A percentile compares a stretch with the other conserved stretches of the same genome.
Evolutionary conservation across 1,284 basidiomycete species (phyloP).

Genomic region (Athelia sp.): DNA sequence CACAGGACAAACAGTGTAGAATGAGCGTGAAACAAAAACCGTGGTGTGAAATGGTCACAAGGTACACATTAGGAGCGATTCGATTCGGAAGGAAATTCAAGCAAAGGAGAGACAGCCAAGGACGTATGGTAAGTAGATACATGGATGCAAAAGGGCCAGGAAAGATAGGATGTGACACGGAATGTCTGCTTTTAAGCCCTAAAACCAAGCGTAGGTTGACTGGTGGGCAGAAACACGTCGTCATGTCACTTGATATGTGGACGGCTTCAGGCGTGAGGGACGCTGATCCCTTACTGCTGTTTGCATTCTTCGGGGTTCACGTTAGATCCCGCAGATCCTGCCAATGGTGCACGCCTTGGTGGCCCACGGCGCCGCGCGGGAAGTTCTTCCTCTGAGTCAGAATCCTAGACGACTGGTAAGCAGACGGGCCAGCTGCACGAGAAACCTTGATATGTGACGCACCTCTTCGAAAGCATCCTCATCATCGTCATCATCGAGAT

Average conservation of each 20-base stretch:
- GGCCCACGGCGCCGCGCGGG: conserved; percentile 52
- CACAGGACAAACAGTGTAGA: too few species aligned
- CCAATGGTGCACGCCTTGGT: conserved; percentile 43
- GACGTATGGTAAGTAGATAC: too few species aligned
- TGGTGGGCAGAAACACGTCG: not conserved
- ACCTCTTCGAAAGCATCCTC: conserved; percentile 35
- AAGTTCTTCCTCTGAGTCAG: conserved; percentile 56
- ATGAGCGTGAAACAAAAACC: too few species aligned
- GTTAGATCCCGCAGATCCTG: conserved; percentile 27
- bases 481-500: conserved; percentile 56
- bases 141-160: too few species aligned
- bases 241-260: not conserved
- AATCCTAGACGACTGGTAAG: conserved; percentile 36
- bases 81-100: too few species aligned
- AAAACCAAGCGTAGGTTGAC: too few species aligned
- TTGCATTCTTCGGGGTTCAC: conserved; percentile 82
- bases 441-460: conserved; percentile 5
- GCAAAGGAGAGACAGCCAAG: too few species aligned
- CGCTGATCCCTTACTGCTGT: conserved; percentile 55
- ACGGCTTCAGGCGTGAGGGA: not conserved
- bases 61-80: too few species aligned
- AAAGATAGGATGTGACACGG: too few species aligned
- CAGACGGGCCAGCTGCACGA: not conserved
- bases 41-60: too few species aligned
- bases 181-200: too few species aligned